phyloP scores from a whole-genome alignment of 768 basidiomycete species.

The Dioszegia crocea region DNA sequence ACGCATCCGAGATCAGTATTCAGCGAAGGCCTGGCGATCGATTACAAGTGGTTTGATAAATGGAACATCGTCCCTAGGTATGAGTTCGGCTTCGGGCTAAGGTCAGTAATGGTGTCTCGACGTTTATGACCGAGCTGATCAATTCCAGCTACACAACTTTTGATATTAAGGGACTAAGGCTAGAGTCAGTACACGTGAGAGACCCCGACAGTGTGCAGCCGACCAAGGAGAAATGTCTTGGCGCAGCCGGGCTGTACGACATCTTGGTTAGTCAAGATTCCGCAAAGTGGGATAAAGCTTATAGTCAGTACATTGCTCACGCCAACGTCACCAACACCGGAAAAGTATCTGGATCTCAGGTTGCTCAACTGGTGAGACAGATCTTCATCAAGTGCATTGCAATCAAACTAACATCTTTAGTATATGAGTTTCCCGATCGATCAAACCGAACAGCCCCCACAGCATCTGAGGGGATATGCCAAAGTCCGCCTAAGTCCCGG shows the following conservation, averaged over 20 bases:
- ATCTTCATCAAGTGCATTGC: neutral
- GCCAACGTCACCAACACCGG: constrained; percentile 50
- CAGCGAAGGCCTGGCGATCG: constrained; percentile 45
- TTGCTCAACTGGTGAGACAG: constrained; percentile 49
- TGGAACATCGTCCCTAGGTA: constrained; percentile 43
- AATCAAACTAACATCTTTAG: no score
- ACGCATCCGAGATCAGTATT: constrained; percentile 25
- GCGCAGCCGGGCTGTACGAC: constrained; percentile 45
- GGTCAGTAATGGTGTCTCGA: constrained; percentile 14
- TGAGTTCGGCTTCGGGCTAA: constrained; percentile 50
- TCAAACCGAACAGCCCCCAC: constrained; percentile 41
- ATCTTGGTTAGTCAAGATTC: constrained; percentile 26
- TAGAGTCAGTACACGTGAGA: constrained; percentile 24
- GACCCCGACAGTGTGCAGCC: constrained; percentile 42
- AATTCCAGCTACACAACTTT: constrained; percentile 41
- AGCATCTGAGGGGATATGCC: constrained; percentile 47
- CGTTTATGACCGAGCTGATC: neutral
- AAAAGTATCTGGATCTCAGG: constrained; percentile 44
- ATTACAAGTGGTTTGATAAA: constrained; percentile 50
- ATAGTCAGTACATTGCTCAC: constrained; percentile 26
- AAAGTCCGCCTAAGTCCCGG: constrained; percentile 41
- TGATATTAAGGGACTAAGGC: constrained; percentile 30
- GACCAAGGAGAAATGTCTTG: constrained; percentile 47
- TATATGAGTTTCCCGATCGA: constrained; percentile 44
- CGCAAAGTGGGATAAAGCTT: neutral